Base-by-base conservation (phyloP, 352 stramenopile species). In the Phytopythium cucurbitacearum region DNA sequence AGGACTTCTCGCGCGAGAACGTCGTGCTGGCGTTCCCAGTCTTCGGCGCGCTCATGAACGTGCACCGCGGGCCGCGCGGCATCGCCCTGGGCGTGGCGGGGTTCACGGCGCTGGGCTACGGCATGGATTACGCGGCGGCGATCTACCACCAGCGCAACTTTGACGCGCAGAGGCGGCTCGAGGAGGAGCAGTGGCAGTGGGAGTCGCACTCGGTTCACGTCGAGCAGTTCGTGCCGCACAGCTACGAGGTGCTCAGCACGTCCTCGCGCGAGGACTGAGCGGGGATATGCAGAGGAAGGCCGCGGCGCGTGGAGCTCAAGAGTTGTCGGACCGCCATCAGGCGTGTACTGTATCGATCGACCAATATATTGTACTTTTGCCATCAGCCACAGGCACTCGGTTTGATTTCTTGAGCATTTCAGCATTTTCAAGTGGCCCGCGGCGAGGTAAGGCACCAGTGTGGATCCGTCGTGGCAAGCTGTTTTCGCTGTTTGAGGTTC, bases 1-100 rank as follows among this genome's bases (percentile, higher is more conserved):
- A 78, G 42, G 76, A 87, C 62, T 84, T 82, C 51, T 77, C 76
- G 37, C 70, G 70, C 49, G 62, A 62, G 16, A 87, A 78, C 43
- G 60, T 84, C 16, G 48, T 82, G 45, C 51, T 87, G 35, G 67
- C 72, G 5, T 71, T 84, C 51, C 76, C 76, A 5, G 50, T 87
- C 9, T 77, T 73, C 16, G 71, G 62, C 6, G 71, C 60, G 13
- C 47, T 84, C 39, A 49, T 87, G 43, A 76, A 76, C 40, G 47
- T 65, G 13, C 72, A 72, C n/a, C 56, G 59, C 2, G 72, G 73
- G 0, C 60, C 69, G n/a, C 59, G 70, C 2, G 60, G 64, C 1
- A 84, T 84, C 63, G 64, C 53, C 13, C 70, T 68, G 49, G 70
- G 63, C 10, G 73, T 60, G 5, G 5, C 73, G 7, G 65, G 59